Evolutionary conservation across 2,329 filamentous ascomycete species (phyloP), one percentile per base, ranked within the genome.

Genomic region (Ascochyta rabiei): DNA sequence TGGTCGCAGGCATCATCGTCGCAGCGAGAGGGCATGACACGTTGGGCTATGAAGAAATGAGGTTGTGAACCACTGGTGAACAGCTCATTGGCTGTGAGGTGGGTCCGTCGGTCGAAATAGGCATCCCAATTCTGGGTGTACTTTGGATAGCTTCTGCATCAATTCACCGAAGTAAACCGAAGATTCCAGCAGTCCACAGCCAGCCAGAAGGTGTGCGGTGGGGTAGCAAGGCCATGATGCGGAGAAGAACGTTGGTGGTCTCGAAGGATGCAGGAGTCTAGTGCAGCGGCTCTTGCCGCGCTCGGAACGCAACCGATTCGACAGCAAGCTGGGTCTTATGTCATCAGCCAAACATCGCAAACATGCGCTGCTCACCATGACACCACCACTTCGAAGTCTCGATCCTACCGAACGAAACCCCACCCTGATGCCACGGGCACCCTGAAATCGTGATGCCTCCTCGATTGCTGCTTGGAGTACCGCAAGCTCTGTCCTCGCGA

Each of bases 371-470:
- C 34, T 45, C 39, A 40, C 56, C 21, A 70, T 70, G 67, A 68
- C 66, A 68, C 60, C 62, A 69, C 58, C 61, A 62, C 48, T 48
- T 39, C 45, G 31, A 41, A 48, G 39, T 53, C 42, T 47, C 40
- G 49, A 38, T 41, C 47, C 45, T 28, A 48, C 52, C 44, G 56
- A 56, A 59, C 41, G 30, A 44, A 46, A 43, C 26, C 57, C 42
- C 31, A 39, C 28, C 26, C 63, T 49, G 26, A 72, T 74, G 69
- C 56, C 40, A 57, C 41, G 24, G 46, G 39, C 31, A 48, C 43
- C 30, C 50, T 28, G 49, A 59, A 61, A 61, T 63, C 61, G 63
- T 59, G 45, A 75, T 75, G 72, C 63, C 71, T 48, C 64, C 67
- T 61, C 70, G 71, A 69, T 53, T 72, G 41, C 52, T 49, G 24